These are phyloP conservation scores for Candida andamanensis DNA, from an alignment of 805 yeast species.

Conservation along the genomic window DNA sequence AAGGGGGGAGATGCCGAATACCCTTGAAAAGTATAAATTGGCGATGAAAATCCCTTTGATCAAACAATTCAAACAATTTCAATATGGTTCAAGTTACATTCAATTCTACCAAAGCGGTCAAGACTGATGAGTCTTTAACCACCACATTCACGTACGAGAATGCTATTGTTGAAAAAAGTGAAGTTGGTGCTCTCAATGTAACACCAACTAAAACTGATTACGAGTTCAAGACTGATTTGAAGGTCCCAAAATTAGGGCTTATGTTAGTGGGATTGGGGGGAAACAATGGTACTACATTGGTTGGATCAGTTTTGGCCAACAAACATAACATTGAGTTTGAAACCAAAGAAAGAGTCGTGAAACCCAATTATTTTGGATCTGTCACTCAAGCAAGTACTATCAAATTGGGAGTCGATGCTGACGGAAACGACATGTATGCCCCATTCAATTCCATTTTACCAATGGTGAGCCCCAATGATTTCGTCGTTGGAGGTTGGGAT, in stretches of 20 bases:
- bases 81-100: conserved; percentile 46
- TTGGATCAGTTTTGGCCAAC: conserved; percentile 83
- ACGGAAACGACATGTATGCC: conserved; percentile 83
- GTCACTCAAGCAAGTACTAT: conserved; percentile 91
- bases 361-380: conserved; percentile 85
- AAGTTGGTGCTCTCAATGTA: conserved; percentile 53
- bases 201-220: conserved; percentile 69
- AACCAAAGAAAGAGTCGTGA: conserved; percentile 71
- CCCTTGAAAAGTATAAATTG: too few species aligned
- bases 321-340: conserved; percentile 71
- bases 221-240: conserved; percentile 80
- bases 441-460: conserved; percentile 91
- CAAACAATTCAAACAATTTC: conserved; percentile 2
- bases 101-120: conserved; percentile 47
- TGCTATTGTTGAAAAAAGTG: conserved; percentile 57
- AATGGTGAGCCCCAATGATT: conserved; percentile 83
- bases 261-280: conserved; percentile 95
- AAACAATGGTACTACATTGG: conserved; percentile 89
- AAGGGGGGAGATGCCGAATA: too few species aligned
- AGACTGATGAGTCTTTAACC: conserved; percentile 46
- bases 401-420: conserved; percentile 77
- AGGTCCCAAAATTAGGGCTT: conserved; percentile 80
- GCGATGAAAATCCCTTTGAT: neutral
- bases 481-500: conserved; percentile 93
- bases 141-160: conserved; percentile 71